Evolutionary conservation across 768 basidiomycete species (phyloP).

Genomic region (Mycena indigotica): DNA sequence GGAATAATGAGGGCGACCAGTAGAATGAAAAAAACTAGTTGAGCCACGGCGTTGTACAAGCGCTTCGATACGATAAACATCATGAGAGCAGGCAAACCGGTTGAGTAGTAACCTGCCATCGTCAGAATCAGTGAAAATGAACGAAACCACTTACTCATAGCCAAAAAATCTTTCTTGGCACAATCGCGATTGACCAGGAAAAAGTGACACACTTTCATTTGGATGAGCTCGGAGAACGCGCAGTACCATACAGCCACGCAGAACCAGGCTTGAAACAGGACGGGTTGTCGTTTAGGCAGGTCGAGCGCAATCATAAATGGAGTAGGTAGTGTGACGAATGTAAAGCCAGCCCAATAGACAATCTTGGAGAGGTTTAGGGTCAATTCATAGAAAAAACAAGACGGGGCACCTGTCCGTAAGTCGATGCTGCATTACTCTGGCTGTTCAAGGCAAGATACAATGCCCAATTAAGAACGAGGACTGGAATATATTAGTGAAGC

Average conservation of each 20-base stretch:
- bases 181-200: slow-evolving; percentile 10
- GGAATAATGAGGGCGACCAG: slow-evolving; percentile 24
- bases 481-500: neutral
- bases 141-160: slow-evolving; percentile 14
- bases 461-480: slow-evolving; percentile 35
- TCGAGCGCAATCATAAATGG: slow-evolving; percentile 34
- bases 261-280: slow-evolving; percentile 32
- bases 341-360: slow-evolving; percentile 21
- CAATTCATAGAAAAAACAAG: neutral
- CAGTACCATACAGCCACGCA: slow-evolving; percentile 27
- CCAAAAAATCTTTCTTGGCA: slow-evolving; percentile 28
- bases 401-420: slow-evolving; percentile 16
- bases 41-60: slow-evolving; percentile 26
- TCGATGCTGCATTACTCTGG: slow-evolving; percentile 15
- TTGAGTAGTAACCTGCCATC: slow-evolving; percentile 27
- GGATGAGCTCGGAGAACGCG: slow-evolving; percentile 19
- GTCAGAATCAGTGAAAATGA: neutral
- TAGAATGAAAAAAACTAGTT: slow-evolving; percentile 23
- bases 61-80: slow-evolving; percentile 28
- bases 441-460: slow-evolving; percentile 26
- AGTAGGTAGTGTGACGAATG: slow-evolving; percentile 22
- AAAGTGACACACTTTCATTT: slow-evolving; percentile 19
- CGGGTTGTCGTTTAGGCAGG: slow-evolving; percentile 26
- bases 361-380: neutral
- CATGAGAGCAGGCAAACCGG: slow-evolving; percentile 27